Conservation (phyloP, 169 alveolate genomes). For the Plasmodium coatneyi region DNA sequence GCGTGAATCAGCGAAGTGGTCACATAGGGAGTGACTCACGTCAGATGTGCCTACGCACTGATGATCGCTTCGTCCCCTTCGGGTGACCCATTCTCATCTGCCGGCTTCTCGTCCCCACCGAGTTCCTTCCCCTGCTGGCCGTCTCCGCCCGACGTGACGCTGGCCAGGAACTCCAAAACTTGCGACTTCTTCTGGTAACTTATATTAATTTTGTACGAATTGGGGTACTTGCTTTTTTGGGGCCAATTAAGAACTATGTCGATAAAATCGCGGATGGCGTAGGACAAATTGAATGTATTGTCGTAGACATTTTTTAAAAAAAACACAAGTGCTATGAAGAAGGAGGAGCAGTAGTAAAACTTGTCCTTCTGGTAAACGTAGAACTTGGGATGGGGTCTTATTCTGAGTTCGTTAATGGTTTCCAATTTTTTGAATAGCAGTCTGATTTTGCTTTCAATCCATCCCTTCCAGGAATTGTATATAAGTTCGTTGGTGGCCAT, state of each 20-base stretch:
- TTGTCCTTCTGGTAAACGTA: constrained; percentile 46
- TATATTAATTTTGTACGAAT: constrained; percentile 50
- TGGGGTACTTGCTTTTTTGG: constrained; percentile 40
- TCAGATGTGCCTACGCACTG: background rate
- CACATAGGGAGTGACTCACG: background rate
- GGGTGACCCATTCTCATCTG: background rate
- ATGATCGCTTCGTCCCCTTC: background rate
- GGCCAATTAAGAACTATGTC: constrained; percentile 69
- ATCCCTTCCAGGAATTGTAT: constrained; percentile 88
- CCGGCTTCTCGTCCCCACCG: background rate
- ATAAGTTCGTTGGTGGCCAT: constrained; percentile 85
- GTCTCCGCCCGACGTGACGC: background rate
- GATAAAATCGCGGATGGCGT: constrained; percentile 63
- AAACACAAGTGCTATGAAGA: constrained; percentile 53
- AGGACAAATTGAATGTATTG: constrained; percentile 57
- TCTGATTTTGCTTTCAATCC: constrained; percentile 89
- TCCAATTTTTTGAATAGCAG: constrained; percentile 86
- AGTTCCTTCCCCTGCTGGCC: background rate
- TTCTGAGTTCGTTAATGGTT: constrained; percentile 81
- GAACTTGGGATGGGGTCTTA: constrained; percentile 86
- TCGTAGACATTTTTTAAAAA: constrained; percentile 53
- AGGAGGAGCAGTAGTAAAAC: constrained; percentile 38
- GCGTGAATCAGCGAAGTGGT: background rate
- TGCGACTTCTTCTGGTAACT: constrained; percentile 55
- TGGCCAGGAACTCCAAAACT: constrained; percentile 42